phyloP scores from a whole-genome alignment of 768 basidiomycete species.

The Leccinum ochraceum region DNA sequence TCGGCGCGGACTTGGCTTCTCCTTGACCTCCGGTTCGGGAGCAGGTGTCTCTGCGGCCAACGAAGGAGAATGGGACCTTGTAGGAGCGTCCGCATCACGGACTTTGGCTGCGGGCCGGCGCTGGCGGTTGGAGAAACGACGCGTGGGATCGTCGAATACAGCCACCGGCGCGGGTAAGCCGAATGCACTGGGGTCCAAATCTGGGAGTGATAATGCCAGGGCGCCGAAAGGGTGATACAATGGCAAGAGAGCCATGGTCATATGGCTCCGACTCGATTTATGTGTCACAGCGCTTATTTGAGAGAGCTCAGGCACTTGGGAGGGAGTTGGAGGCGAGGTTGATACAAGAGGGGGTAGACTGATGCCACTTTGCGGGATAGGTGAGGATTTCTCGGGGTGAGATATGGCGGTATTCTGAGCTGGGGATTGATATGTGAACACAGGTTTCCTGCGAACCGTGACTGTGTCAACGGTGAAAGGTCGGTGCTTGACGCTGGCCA shows the following conservation, averaged over 20 bases:
- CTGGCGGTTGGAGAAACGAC: slow-evolving; percentile 45
- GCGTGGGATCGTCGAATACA: slow-evolving; percentile 43
- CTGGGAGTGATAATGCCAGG: slow-evolving; percentile 65
- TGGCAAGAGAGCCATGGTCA: slow-evolving; percentile 51
- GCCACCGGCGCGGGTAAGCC: slow-evolving; percentile 54
- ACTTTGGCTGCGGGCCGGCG: slow-evolving; percentile 51
- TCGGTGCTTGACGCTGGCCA: slow-evolving; percentile 26
- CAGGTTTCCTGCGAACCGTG: slow-evolving; percentile 55
- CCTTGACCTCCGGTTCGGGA: slow-evolving; percentile 37
- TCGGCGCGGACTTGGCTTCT: slow-evolving; percentile 53
- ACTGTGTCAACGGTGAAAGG: slow-evolving; percentile 14
- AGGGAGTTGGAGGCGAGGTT: slow-evolving; percentile 15
- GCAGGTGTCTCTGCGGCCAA: slow-evolving; percentile 6
- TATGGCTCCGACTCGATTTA: slow-evolving; percentile 23
- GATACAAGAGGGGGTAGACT: slow-evolving; percentile 10
- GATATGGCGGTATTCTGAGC: slow-evolving; percentile 33
- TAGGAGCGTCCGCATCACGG: slow-evolving; percentile 46
- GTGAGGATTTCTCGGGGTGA: slow-evolving; percentile 24
- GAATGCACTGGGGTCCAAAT: slow-evolving; percentile 56
- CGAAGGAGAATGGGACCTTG: slow-evolving; percentile 10
- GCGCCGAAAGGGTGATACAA: slow-evolving; percentile 68
- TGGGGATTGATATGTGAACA: slow-evolving; percentile 59
- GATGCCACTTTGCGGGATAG: slow-evolving; percentile 20
- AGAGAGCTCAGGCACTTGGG: slow-evolving; percentile 14
- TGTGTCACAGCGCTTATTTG: slow-evolving; percentile 16